These are phyloP conservation scores for Cladosporium sp. DNA, from an alignment of 2,329 filamentous ascomycete genomes.

Conservation along the genomic window DNA sequence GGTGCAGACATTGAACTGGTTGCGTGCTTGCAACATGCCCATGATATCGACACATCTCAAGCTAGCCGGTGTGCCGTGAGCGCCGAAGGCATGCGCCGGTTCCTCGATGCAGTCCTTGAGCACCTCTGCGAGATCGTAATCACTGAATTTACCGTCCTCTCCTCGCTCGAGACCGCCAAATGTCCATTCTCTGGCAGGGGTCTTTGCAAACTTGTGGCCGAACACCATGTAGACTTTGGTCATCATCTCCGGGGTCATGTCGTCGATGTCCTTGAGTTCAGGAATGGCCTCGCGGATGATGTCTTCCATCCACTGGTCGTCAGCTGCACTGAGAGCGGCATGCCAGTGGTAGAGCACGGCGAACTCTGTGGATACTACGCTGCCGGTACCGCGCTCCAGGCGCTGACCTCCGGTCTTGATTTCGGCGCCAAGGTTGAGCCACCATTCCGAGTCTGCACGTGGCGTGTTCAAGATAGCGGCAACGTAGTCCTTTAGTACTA, in stretches of 20 bases:
- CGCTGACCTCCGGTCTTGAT: conserved; percentile 45
- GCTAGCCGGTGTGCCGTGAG: conserved; percentile 49
- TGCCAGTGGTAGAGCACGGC: conserved; percentile 52
- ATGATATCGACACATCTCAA: conserved; percentile 52
- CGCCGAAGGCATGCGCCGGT: conserved; percentile 52
- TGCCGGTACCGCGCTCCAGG: conserved; percentile 46
- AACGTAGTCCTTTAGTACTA: conserved; percentile 50
- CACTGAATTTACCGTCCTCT: conserved; percentile 45
- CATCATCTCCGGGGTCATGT: conserved; percentile 40
- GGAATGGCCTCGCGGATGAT: conserved; percentile 33
- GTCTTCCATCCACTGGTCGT: conserved; percentile 49
- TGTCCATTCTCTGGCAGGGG: conserved; percentile 41
- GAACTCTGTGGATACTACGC: conserved; percentile 50
- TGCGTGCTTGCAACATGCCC: conserved; percentile 48
- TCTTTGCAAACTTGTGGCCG: conserved; percentile 33
- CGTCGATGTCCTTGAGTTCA: conserved; percentile 39
- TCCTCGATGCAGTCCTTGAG: conserved; percentile 51
- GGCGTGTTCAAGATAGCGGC: conserved; percentile 49
- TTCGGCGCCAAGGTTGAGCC: conserved; percentile 41
- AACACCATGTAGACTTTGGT: conserved; percentile 41
- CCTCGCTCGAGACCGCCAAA: conserved; percentile 45
- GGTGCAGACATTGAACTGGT: conserved; percentile 43
- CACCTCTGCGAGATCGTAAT: conserved; percentile 47
- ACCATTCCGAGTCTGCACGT: conserved; percentile 49
- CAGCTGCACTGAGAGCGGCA: conserved; percentile 46